Conservation (phyloP, 495 filamentous ascomycete genomes). For the Neurospora sp. region DNA sequence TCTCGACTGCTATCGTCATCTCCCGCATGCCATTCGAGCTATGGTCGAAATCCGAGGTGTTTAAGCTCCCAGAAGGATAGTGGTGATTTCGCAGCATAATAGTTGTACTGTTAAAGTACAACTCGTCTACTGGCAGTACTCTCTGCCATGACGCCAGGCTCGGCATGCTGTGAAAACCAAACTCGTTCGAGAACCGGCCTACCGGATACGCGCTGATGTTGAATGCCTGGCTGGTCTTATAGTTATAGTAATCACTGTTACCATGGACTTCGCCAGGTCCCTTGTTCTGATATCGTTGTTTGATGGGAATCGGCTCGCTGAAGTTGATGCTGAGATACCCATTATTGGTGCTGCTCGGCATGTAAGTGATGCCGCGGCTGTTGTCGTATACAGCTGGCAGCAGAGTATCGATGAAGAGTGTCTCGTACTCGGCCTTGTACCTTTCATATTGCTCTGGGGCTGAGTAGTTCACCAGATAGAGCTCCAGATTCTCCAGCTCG, state of each 20-base stretch:
- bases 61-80: constrained; percentile 43
- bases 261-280: constrained; percentile 50
- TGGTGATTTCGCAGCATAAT: constrained; percentile 58
- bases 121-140: constrained; percentile 38
- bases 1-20: constrained; percentile 51
- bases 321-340: constrained; percentile 51
- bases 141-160: constrained; percentile 51
- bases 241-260: constrained; percentile 63
- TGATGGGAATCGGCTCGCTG: constrained; percentile 45
- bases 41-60: constrained; percentile 33
- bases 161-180: constrained; percentile 59
- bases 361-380: constrained; percentile 55
- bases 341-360: constrained; percentile 56
- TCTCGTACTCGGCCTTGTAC: constrained; percentile 49
- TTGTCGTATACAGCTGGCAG: constrained; percentile 54
- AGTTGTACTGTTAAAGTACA: constrained; percentile 50
- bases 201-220: constrained; percentile 47
- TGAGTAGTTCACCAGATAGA: constrained; percentile 31
- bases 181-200: constrained; percentile 58
- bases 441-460: constrained; percentile 33
- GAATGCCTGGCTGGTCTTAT: constrained; percentile 45
- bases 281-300: constrained; percentile 49
- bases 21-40: constrained; percentile 44
- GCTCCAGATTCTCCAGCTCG: constrained; percentile 50
- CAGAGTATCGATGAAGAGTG: constrained; percentile 51